Percentiles rank a stretch among this genome's conserved stretches.
phyloP scores from a whole-genome alignment of 306 rosid genomes.

The Echinosophora koreensis region DNA sequence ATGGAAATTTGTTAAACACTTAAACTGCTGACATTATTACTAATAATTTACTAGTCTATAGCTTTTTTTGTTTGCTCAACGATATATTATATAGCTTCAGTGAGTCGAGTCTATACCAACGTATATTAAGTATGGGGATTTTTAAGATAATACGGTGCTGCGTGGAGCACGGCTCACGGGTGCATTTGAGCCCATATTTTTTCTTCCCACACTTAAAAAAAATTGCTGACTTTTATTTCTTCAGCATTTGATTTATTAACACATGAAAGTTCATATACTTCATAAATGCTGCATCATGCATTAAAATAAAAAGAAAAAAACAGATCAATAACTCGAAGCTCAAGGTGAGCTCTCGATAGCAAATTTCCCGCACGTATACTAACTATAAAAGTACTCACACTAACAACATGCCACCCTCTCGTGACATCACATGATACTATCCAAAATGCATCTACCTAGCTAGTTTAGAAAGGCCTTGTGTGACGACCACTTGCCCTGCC shows the following conservation, averaged over 20 bases:
- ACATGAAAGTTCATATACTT: conserved; percentile 34
- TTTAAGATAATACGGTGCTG: no score
- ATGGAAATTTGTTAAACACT: no score
- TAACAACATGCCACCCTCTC: conserved; percentile 62
- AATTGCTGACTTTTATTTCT: background rate
- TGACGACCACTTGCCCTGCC: conserved; percentile 85
- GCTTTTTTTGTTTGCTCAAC: background rate
- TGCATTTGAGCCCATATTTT: background rate
- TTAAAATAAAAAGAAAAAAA: background rate
- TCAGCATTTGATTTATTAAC: conserved; percentile 27
- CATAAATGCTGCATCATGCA: conserved; percentile 29
- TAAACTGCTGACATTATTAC: no score
- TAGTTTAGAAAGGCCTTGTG: conserved; percentile 67
- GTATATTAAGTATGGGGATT: no score
- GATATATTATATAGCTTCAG: background rate
- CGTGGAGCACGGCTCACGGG: background rate
- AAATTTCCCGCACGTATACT: conserved; percentile 22
- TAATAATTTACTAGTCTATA: no score
- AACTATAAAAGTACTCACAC: conserved; percentile 20
- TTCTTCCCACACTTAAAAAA: conserved; percentile 1
- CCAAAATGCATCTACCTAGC: background rate
- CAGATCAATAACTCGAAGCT: conserved; percentile 44
- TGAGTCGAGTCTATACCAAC: background rate
- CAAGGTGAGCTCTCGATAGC: conserved; percentile 53
- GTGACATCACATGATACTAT: conserved; percentile 53